Evolutionary conservation across 164 flowering plant species (phyloP), one percentile per base, ranked within the genome.

Genomic region (Cinnamomum chago): DNA sequence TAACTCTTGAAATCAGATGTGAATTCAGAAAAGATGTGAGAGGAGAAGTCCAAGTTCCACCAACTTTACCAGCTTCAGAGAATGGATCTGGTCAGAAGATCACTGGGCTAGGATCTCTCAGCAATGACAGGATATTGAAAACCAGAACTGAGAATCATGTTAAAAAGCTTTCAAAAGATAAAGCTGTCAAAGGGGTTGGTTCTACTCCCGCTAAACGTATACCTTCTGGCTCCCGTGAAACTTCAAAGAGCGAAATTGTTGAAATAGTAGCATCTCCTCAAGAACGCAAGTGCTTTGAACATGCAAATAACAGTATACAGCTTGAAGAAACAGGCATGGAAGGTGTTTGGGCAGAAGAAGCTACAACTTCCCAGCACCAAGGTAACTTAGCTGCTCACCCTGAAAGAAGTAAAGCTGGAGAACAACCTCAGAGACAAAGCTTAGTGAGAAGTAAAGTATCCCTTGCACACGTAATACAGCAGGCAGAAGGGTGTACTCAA

Each of bases 401-500:
- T 20, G 89, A 82, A 68, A 79, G 80, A 82, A 82, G 83, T 74
- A 86, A 73, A 73, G 47, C 67, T 71, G 85, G 86, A 33, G 95
- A 87, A 14, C 84, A 65, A 79, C 80, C 85, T 76, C 90, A 76
- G 76, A 84, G 87, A 78, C 88, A 78, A 79, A 91, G 97, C 86
- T 72, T 93, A 65, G 97, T 94, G 68, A 88, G 84, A 82, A 76
- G 97, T 79, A 94, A 94, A 82, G 95, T 96, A 40, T 91, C 99
- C 68, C 94, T 94, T 75, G 98, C 98, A 22, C 93, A 91, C 82
- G 97, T 96, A 50, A 90, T 96, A 81, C 97, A 91, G 79, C 97
- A 92, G 77, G 91, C 95, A 70, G 99, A 96, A 83, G 93, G 93
- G 78, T 83, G 85, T 72, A 66, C 90, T 33, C 89, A 85, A 66